phyloP scores from a whole-genome alignment of 306 rosid species.

The Vigna hirtella region DNA sequence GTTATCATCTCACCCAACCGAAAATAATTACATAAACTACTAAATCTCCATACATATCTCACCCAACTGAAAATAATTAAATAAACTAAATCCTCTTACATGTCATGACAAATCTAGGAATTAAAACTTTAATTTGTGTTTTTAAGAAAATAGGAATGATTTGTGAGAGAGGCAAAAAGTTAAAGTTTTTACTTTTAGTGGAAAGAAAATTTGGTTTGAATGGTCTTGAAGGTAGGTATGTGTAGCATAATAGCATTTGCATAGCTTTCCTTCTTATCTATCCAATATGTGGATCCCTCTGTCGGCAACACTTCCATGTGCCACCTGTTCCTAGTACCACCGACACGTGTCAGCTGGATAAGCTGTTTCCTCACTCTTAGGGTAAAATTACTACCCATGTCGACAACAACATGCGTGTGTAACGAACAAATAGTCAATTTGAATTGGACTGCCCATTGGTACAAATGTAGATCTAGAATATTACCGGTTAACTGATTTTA shows the following conservation, averaged over 20 bases:
- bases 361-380: background rate
- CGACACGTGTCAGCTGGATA: conserved; percentile 20
- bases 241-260: background rate
- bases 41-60: background rate
- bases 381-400: background rate
- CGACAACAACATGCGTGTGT: background rate
- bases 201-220: background rate
- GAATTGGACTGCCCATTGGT: background rate
- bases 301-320: conserved; percentile 41
- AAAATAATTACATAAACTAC: background rate
- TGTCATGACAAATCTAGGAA: background rate
- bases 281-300: conserved; percentile 21
- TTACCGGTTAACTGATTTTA: background rate
- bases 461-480: background rate
- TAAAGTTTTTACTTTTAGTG: background rate
- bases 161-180: no score
- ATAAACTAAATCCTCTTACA: no score
- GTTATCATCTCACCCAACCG: background rate
- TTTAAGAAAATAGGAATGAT: no score
- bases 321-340: conserved; percentile 5
- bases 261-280: background rate
- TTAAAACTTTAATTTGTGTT: no score
- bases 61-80: no score
- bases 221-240: conserved; percentile 20
- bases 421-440: background rate